A percentile compares a stretch with the other conserved stretches of the same genome.
Evolutionary conservation across 768 basidiomycete species (phyloP).

Genomic region (Pisolithus microcarpus): DNA sequence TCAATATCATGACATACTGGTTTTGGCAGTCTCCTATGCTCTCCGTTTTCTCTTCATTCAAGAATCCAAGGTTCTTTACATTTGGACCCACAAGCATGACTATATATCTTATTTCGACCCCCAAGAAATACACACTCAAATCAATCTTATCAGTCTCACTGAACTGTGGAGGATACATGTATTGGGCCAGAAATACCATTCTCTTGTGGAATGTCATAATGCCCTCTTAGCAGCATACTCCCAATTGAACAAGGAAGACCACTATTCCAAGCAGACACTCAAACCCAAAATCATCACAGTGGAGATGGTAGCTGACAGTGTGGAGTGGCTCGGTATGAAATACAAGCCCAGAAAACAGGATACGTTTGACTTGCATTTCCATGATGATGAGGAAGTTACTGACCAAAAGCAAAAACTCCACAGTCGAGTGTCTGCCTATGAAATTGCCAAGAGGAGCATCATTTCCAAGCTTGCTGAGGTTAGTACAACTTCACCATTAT

Average conservation of each 20-base stretch:
- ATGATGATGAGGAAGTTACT: constrained; percentile 56
- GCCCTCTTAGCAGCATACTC: too few species aligned
- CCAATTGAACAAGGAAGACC: too few species aligned
- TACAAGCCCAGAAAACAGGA: constrained; percentile 60
- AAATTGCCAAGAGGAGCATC: too few species aligned
- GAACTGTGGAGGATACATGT: too few species aligned
- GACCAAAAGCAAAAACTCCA: constrained; percentile 72
- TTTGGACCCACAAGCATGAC: constrained; percentile 91
- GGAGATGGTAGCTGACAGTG: constrained; percentile 84
- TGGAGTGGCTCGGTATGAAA: too few species aligned
- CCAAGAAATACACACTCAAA: constrained; percentile 48
- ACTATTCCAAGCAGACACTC: constrained; percentile 70
- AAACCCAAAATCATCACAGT: constrained; percentile 65
- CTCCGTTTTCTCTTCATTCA: constrained; percentile 81
- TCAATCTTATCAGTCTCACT: constrained; percentile 70
- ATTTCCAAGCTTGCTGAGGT: too few species aligned
- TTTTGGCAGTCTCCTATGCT: too few species aligned
- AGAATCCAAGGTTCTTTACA: constrained; percentile 89
- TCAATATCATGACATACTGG: too few species aligned
- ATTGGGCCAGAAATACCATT: too few species aligned
- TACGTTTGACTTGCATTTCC: constrained; percentile 55
- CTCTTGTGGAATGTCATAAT: too few species aligned
- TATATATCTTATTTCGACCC: constrained; percentile 80
- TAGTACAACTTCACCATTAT: too few species aligned
- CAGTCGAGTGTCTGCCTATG: constrained; percentile 77